Evolutionary conservation across 2,329 filamentous ascomycete genomes (phyloP).

Genomic region (Aaosphaeria pasadenensis): DNA sequence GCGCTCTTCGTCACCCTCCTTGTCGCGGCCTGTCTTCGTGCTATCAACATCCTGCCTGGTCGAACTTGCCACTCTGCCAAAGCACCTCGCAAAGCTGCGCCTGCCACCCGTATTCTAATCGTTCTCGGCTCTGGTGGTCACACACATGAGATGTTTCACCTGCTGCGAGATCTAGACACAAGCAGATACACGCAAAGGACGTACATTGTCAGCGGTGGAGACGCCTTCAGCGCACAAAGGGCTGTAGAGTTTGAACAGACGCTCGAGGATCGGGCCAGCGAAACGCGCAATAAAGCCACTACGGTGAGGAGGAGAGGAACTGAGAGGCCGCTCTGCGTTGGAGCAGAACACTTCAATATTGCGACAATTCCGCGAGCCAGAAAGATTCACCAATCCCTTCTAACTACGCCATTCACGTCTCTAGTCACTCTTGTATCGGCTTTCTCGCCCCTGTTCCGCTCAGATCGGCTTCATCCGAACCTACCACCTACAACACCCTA

Average conservation of each 20-base stretch:
- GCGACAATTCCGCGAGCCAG: conserved; percentile 72
- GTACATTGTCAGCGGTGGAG: conserved; percentile 77
- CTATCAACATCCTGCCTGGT: conserved; percentile 39
- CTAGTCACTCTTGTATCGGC: conserved; percentile 64
- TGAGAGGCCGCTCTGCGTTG: conserved; percentile 5
- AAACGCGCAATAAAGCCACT: neutral
- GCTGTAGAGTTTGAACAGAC: conserved; percentile 62
- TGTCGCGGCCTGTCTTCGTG: conserved; percentile 34
- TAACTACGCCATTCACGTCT: conserved; percentile 68
- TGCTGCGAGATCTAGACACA: conserved; percentile 61
- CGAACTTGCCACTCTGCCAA: conserved; percentile 18
- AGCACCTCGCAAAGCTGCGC: conserved; percentile 23
- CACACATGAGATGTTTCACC: conserved; percentile 88
- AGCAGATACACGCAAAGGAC: conserved; percentile 61
- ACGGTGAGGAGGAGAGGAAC: neutral
- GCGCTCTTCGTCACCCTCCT: conserved; percentile 33
- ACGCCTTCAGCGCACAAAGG: conserved; percentile 65
- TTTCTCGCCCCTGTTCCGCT: conserved; percentile 52
- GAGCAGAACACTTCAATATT: conserved; percentile 56
- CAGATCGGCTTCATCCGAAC: conserved; percentile 14
- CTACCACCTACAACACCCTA: conserved; percentile 8
- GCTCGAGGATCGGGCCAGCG: conserved; percentile 15
- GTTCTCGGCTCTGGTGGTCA: conserved; percentile 92
- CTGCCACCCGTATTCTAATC: conserved; percentile 64
- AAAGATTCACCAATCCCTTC: conserved; percentile 74